Base-by-base conservation (phyloP, 1,284 basidiomycete species). In the Fereydounia khargensis region DNA sequence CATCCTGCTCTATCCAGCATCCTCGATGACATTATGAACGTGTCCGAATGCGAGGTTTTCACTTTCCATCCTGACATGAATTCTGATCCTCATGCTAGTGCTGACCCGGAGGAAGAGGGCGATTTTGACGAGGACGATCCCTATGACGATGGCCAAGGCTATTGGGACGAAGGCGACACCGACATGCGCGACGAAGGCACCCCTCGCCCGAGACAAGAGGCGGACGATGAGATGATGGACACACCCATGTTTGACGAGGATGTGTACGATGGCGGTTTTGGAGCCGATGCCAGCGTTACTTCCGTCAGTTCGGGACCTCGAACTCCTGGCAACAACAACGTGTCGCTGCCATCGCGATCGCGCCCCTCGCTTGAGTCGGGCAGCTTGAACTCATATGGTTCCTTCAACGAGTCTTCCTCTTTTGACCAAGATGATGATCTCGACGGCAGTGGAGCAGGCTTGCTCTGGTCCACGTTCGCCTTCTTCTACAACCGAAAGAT, bases 401-500 rank as follows among this genome's bases (percentile, higher is more conserved):
- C 50, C 6, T 53, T 42, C 27, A 18, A 39, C 25, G 49, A 59
- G 16, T 31, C 35, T 24, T 53, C 61, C 27, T 49, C 40, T 35
- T 50, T 59, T 38, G 32, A 54, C 18, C 61, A 66, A 21, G 87
- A 88, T 73, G 86, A 88, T 58, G 73, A 74, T 78, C n/a, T 78
- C 77, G 52, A 80, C 77, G 57, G 78, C 61, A 70, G 72, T 13
- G 90, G 90, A 36, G 68, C 67, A n/a, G 87, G 90, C 4, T 80
- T 97, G 47, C 81, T 97, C 6, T 97, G 92, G 94, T 91, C 89
- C 25, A 91, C 89, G 13, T 91, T 96, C 76, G 95, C 91, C 84
- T 96, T 98, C 80, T 95, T 98, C 80, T 82, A 92, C 74, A 95
- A 92, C 80, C 83, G 86, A 73, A 94, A 90, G 68, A 78, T 79